A percentile compares a stretch with the other conserved stretches of the same genome.
These are phyloP conservation scores for Fagus sylvatica DNA, from an alignment of 306 rosid species.

Conservation along the genomic window DNA sequence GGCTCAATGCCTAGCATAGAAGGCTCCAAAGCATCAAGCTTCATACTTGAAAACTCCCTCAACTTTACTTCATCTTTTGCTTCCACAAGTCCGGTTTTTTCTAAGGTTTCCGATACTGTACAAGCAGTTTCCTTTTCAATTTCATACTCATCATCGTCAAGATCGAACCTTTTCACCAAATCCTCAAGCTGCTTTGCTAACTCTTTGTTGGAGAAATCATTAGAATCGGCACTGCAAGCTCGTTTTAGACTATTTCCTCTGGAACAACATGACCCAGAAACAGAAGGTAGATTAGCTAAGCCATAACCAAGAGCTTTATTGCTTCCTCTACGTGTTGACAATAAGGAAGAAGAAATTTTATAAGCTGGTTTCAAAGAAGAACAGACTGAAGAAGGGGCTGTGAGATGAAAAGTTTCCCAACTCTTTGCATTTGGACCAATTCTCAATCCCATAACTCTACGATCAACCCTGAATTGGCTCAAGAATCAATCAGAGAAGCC, in stretches of 20 bases:
- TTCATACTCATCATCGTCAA: slow-evolving; percentile 8
- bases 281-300: slow-evolving; percentile 10
- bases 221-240: slow-evolving; percentile 31
- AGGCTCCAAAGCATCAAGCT: slow-evolving; percentile 47
- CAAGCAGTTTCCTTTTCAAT: slow-evolving; percentile 21
- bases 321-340: slow-evolving; percentile 25
- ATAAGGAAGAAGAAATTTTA: slow-evolving; percentile 23
- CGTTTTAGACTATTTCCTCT: slow-evolving; percentile 32
- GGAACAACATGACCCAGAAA: slow-evolving; percentile 13
- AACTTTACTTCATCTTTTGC: background rate
- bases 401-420: slow-evolving; percentile 26
- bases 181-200: slow-evolving; percentile 27
- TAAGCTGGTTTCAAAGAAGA: slow-evolving; percentile 22
- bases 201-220: slow-evolving; percentile 35
- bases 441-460: slow-evolving; percentile 43
- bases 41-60: slow-evolving; percentile 15
- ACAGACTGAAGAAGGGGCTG: slow-evolving; percentile 26
- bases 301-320: slow-evolving; percentile 21
- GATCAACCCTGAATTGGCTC: slow-evolving; percentile 15
- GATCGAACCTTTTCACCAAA: background rate
- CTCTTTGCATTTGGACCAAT: slow-evolving; percentile 35
- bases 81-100: background rate
- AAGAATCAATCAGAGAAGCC: slow-evolving; percentile 19
- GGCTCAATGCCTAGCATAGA: slow-evolving; percentile 52
- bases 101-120: slow-evolving; percentile 10